Conservation (phyloP, 1,284 basidiomycete genomes). For the Fereydounia khargensis region DNA sequence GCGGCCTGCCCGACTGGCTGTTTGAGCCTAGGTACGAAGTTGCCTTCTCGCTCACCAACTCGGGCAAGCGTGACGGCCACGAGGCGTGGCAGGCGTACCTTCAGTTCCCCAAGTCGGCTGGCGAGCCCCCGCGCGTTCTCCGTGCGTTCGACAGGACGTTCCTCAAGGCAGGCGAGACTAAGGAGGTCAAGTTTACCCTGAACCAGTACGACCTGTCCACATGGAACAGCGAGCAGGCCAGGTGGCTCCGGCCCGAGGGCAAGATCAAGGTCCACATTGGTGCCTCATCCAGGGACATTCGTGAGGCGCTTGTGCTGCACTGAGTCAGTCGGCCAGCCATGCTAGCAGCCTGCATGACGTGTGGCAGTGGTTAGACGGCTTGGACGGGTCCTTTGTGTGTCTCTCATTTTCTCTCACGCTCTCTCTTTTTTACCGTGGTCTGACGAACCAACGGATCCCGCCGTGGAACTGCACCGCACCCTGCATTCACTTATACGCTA, state of each 20-base stretch:
- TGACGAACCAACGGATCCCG: background rate
- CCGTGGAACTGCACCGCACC: too few relatives aligned
- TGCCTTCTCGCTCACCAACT: slow-evolving; percentile 36
- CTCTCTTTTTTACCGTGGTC: background rate
- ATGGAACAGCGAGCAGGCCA: slow-evolving; percentile 21
- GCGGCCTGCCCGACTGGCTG: slow-evolving; percentile 39
- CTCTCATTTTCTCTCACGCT: background rate
- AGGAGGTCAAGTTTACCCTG: slow-evolving; percentile 22
- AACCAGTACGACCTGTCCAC: slow-evolving; percentile 40
- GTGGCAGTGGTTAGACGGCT: background rate
- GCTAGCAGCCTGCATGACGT: background rate
- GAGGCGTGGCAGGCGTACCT: slow-evolving; percentile 50
- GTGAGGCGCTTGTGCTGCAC: slow-evolving; percentile 21
- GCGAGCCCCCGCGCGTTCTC: slow-evolving; percentile 46
- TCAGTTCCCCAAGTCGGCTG: slow-evolving; percentile 30
- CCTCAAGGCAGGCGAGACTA: slow-evolving; percentile 18
- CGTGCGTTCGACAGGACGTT: slow-evolving; percentile 40
- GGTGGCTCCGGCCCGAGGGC: slow-evolving; percentile 41
- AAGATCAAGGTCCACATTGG: slow-evolving; percentile 32
- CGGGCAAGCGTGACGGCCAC: slow-evolving; percentile 33
- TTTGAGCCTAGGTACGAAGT: slow-evolving; percentile 39
- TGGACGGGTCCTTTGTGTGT: background rate
- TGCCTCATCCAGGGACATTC: slow-evolving; percentile 38
- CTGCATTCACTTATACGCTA: too few relatives aligned
- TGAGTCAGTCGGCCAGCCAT: too few relatives aligned